Percentiles rank a stretch among this genome's conserved stretches.
phyloP scores from a whole-genome alignment of 129 eudicot genomes.

The Arctium minus region DNA sequence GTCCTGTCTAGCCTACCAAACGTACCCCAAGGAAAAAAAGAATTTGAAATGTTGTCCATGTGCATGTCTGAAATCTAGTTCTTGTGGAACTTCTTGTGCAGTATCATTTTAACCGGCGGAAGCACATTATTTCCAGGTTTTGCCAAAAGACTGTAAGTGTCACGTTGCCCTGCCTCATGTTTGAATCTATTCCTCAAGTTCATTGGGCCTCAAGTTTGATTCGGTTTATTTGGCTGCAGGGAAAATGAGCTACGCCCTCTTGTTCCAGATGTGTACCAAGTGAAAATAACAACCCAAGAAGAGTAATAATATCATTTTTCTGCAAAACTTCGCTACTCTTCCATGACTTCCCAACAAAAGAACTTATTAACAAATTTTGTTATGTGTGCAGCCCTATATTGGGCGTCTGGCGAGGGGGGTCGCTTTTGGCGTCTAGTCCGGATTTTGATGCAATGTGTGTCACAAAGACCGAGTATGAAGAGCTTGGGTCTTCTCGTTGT shows the following conservation, averaged over 20 bases:
- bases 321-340: background rate
- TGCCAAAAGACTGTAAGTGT: constrained; percentile 86
- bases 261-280: constrained; percentile 81
- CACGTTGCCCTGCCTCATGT: background rate
- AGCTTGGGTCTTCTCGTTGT: constrained; percentile 88
- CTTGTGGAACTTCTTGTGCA: constrained; percentile 29
- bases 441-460: constrained; percentile 95
- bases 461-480: constrained; percentile 92
- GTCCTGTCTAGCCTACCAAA: background rate
- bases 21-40: no score
- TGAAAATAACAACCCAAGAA: constrained; percentile 90
- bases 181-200: constrained; percentile 10
- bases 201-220: background rate
- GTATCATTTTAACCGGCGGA: constrained; percentile 95
- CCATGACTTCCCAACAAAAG: background rate
- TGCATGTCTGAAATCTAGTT: constrained; percentile 2
- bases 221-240: constrained; percentile 44
- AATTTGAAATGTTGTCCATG: background rate
- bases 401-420: constrained; percentile 99
- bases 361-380: constrained; percentile 12
- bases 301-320: constrained; percentile 43
- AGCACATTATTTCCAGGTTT: constrained; percentile 79
- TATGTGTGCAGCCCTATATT: constrained; percentile 67
- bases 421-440: constrained; percentile 97
- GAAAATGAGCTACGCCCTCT: constrained; percentile 95